Evolutionary conservation across 768 basidiomycete genomes (phyloP), one percentile per base, ranked within the genome.

Genomic region (Mycena kentingensis): DNA sequence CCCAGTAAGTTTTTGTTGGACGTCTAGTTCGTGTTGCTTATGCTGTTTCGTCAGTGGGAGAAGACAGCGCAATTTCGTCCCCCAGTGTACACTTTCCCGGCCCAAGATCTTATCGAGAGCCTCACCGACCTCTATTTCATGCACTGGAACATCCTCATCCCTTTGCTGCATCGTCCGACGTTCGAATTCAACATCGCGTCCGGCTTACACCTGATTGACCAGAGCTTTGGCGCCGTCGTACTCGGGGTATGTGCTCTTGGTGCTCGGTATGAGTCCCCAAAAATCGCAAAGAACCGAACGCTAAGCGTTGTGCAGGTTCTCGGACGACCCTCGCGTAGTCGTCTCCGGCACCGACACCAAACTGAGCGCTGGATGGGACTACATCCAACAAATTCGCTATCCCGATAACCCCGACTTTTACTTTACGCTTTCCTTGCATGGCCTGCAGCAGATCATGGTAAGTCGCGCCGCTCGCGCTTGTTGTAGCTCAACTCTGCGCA

Each of bases 161-260:
- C 90, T 1, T 71, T 93, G 4, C 69, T 95, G 3, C 90, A 93
- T 62, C 78, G 82, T 1, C 82, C 83, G 1, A 80, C 81, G 18
- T 91, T 93, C 54, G 76, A 84, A 38, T 66, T 66, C 28, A 71
- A 75, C 18, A 65, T 87, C 31, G 61, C 61, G 2, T 71, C 77
- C 5, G 76, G 77, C 1, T 58, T 81, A 5, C 82, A 90, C 63
- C 62, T 70, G 13, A 67, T 61, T 3, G 77, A 88, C 49, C 13
- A 70, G 0, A 58, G 65, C 0, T 84, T 87, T 57, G 73, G 68
- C 0, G 61, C 68, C 1, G 69, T 77, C 2, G 77, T 84, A 29
- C 69, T 85, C 10, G 64, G 81, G 6, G 72, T 84, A 0, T 63
- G 62, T 27, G 41, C 41, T 25, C 41, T 42, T 12, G 41, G 22